Conservation (phyloP, 2,329 filamentous ascomycete genomes). For the Amylocarpus encephaloides region DNA sequence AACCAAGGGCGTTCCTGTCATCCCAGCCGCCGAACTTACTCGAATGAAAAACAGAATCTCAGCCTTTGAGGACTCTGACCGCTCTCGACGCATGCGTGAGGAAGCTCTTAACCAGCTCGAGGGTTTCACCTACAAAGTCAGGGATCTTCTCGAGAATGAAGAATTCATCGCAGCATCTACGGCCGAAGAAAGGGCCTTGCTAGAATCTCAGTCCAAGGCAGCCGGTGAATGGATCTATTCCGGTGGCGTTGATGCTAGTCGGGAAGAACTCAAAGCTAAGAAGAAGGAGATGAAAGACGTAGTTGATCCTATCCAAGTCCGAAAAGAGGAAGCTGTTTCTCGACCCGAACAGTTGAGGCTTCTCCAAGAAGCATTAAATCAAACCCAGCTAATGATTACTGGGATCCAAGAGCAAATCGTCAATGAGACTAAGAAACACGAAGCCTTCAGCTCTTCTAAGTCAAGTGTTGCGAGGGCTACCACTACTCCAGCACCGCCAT, state of each 20-base stretch:
- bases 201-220: slow-evolving; percentile 62
- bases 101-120: slow-evolving; percentile 92
- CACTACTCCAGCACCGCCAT: slow-evolving; percentile 38
- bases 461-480: slow-evolving; percentile 34
- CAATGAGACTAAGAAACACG: slow-evolving; percentile 55
- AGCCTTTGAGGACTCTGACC: slow-evolving; percentile 82
- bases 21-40: slow-evolving; percentile 25
- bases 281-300: slow-evolving; percentile 72
- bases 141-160: slow-evolving; percentile 74
- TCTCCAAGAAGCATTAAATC: slow-evolving; percentile 64
- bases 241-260: slow-evolving; percentile 70
- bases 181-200: slow-evolving; percentile 54
- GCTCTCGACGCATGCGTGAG: slow-evolving; percentile 67
- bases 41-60: slow-evolving; percentile 56
- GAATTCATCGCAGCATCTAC: slow-evolving; percentile 69
- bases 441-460: slow-evolving; percentile 43
- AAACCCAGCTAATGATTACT: slow-evolving; percentile 63
- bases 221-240: slow-evolving; percentile 88
- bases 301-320: slow-evolving; percentile 68
- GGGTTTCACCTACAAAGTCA: slow-evolving; percentile 80
- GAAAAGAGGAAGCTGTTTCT: slow-evolving; percentile 64
- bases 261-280: slow-evolving; percentile 67
- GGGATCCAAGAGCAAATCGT: slow-evolving; percentile 68
- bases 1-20: slow-evolving; percentile 24
- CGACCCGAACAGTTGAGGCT: slow-evolving; percentile 64